phyloP scores from a whole-genome alignment of 1,284 basidiomycete genomes.

The Sanghuangporus sanghuang region DNA sequence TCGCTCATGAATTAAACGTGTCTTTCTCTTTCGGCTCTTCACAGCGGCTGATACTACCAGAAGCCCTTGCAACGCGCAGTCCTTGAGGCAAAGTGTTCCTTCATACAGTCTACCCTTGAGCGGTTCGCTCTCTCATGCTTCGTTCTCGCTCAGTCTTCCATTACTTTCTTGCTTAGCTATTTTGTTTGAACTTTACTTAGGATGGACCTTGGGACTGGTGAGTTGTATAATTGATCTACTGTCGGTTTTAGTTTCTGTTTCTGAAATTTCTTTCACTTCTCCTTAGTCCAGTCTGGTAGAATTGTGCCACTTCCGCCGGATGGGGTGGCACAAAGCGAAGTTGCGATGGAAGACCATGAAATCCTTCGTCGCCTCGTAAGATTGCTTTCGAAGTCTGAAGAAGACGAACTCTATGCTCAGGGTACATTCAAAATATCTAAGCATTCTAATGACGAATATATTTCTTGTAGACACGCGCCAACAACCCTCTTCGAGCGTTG shows the following conservation, averaged over 20 bases:
- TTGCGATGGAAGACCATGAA: neutral
- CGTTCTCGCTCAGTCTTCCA: neutral
- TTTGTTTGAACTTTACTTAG: neutral
- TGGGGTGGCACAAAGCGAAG: neutral
- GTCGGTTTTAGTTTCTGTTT: neutral
- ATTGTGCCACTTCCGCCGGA: neutral
- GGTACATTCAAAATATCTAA: neutral
- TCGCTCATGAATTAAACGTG: slow-evolving; percentile 5
- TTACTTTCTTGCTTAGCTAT: neutral
- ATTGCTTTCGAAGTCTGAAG: neutral
- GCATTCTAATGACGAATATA: neutral
- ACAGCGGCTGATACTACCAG: neutral
- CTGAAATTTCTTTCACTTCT: neutral
- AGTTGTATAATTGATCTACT: neutral
- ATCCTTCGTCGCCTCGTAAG: neutral
- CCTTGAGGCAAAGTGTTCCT: slow-evolving; percentile 3
- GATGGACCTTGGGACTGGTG: neutral
- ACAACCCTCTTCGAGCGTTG: neutral
- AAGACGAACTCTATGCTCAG: neutral
- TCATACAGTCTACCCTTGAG: neutral
- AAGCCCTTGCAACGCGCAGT: neutral
- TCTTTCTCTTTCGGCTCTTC: neutral
- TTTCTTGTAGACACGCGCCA: neutral
- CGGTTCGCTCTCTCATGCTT: neutral
- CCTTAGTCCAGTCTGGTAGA: neutral